phyloP scores from a whole-genome alignment of 495 filamentous ascomycete species.

The Aspergillus nanangensis region DNA sequence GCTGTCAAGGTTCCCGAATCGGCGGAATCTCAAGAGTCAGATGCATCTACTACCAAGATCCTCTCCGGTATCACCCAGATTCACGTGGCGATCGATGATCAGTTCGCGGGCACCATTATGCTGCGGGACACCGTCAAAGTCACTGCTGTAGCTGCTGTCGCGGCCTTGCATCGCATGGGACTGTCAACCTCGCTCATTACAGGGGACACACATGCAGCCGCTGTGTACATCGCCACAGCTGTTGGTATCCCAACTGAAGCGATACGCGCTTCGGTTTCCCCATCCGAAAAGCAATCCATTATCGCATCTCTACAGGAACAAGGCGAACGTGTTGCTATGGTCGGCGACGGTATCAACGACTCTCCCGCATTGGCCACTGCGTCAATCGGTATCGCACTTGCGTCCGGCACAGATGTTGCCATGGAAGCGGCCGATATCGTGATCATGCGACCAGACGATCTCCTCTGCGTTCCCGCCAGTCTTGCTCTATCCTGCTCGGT shows the following conservation, averaged over 20 bases:
- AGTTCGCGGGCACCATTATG: slow-evolving; percentile 74
- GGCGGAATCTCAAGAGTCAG: slow-evolving; percentile 39
- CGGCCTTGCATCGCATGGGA: slow-evolving; percentile 78
- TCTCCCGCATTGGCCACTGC: slow-evolving; percentile 93
- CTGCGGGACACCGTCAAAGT: slow-evolving; percentile 89
- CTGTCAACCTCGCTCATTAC: slow-evolving; percentile 90
- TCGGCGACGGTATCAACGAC: slow-evolving; percentile 98
- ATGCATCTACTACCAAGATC: slow-evolving; percentile 17
- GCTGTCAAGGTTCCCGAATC: slow-evolving; percentile 61
- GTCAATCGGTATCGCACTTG: slow-evolving; percentile 86
- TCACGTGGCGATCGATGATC: slow-evolving; percentile 79
- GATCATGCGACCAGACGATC: slow-evolving; percentile 85
- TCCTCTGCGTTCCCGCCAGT: slow-evolving; percentile 85
- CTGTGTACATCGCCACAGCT: slow-evolving; percentile 71
- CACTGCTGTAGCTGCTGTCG: slow-evolving; percentile 74
- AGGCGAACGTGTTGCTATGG: slow-evolving; percentile 87
- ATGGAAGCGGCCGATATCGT: slow-evolving; percentile 98
- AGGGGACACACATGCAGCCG: slow-evolving; percentile 81
- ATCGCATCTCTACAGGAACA: slow-evolving; percentile 66
- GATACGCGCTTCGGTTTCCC: slow-evolving; percentile 78
- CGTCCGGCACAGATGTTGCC: slow-evolving; percentile 91
- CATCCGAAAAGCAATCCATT: slow-evolving; percentile 83
- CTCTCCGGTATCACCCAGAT: slow-evolving; percentile 76
- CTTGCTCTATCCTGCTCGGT: slow-evolving; percentile 79
- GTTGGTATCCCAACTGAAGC: slow-evolving; percentile 74